A percentile compares a stretch with the other conserved stretches of the same genome.
phyloP scores from a whole-genome alignment of 495 filamentous ascomycete genomes.

The Aspergillus coremiiformis region DNA sequence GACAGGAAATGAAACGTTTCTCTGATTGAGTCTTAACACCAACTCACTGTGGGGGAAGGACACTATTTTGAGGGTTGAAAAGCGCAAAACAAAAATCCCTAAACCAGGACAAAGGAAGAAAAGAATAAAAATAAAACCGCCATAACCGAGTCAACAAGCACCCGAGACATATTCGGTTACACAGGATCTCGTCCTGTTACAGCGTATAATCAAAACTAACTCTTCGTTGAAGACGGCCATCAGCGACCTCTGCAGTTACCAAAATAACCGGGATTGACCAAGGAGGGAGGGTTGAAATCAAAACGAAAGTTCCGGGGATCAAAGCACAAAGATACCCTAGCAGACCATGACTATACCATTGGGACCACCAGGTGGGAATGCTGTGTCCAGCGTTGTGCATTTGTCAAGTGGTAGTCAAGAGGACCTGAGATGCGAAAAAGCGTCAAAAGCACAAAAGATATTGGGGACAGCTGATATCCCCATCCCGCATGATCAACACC shows the following conservation, averaged over 20 bases:
- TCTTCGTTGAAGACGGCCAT: background rate
- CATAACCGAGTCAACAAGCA: background rate
- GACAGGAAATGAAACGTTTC: background rate
- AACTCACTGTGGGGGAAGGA: conserved; percentile 7
- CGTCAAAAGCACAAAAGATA: conserved; percentile 35
- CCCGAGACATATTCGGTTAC: background rate
- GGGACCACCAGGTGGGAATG: conserved; percentile 27
- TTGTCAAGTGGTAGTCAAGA: conserved; percentile 15
- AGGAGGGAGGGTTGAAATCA: background rate
- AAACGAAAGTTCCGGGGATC: background rate
- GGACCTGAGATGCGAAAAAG: conserved; percentile 14
- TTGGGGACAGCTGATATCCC: conserved; percentile 28
- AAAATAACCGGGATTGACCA: background rate
- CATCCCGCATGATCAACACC: conserved; percentile 17
- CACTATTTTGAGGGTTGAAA: background rate
- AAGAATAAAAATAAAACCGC: background rate
- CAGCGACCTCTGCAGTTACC: background rate
- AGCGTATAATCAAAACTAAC: background rate
- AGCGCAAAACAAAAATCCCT: background rate
- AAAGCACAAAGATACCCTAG: conserved; percentile 6
- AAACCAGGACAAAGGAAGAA: background rate
- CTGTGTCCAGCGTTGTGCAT: conserved; percentile 7
- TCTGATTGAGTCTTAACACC: background rate
- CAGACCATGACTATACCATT: conserved; percentile 23
- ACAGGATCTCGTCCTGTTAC: background rate